Conservation (phyloP, 2,329 filamentous ascomycete genomes). For the Ilyonectria robusta region DNA sequence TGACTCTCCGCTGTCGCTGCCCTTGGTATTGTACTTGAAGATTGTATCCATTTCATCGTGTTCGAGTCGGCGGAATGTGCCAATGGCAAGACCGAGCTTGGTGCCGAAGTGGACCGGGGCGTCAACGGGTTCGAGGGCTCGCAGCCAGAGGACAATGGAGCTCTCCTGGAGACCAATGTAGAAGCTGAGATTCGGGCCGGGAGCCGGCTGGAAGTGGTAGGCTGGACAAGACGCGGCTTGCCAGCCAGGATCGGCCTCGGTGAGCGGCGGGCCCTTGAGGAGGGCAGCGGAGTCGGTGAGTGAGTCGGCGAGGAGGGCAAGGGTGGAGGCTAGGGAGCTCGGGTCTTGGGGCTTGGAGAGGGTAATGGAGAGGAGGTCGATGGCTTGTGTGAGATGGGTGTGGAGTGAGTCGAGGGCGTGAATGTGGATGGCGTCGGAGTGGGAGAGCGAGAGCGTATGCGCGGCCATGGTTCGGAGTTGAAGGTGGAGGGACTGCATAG, state of each 20-base stretch:
- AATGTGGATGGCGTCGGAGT: conserved; percentile 69
- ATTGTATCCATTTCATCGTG: conserved; percentile 86
- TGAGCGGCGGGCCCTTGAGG: conserved; percentile 67
- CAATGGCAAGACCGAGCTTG: conserved; percentile 79
- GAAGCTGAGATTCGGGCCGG: conserved; percentile 79
- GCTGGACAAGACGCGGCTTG: conserved; percentile 59
- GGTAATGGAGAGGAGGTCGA: conserved; percentile 86
- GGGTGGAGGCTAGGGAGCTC: conserved; percentile 68
- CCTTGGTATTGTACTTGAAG: conserved; percentile 72
- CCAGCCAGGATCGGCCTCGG: conserved; percentile 60
- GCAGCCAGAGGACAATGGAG: conserved; percentile 77
- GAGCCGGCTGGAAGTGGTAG: conserved; percentile 59
- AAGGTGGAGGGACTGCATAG: conserved; percentile 78
- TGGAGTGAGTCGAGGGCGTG: conserved; percentile 80
- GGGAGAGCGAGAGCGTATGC: conserved; percentile 64
- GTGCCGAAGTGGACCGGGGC: conserved; percentile 73
- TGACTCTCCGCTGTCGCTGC: conserved; percentile 47
- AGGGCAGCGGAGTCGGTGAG: conserved; percentile 66
- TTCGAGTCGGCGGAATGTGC: conserved; percentile 73
- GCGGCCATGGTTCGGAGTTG: conserved; percentile 78
- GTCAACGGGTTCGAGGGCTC: conserved; percentile 78
- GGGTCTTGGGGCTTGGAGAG: conserved; percentile 72
- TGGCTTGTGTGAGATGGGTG: conserved; percentile 83
- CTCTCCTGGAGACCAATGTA: conserved; percentile 79
- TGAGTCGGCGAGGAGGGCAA: conserved; percentile 69